A percentile compares a stretch with the other conserved stretches of the same genome.
These are phyloP conservation scores for Mediolabrus comicus DNA, from an alignment of 108 stramenopile genomes.

Conservation along the genomic window DNA sequence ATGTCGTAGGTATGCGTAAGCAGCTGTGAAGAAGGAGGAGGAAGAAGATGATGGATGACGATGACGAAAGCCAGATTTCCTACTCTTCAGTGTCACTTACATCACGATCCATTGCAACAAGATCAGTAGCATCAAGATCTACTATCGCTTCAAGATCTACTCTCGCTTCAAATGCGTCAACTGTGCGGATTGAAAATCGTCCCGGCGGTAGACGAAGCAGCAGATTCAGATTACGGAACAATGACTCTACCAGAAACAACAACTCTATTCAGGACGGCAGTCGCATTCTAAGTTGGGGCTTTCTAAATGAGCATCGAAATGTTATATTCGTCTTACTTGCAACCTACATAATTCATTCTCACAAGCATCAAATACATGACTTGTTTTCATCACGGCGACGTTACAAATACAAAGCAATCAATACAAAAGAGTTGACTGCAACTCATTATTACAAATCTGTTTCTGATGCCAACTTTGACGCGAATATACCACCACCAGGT, in stretches of 20 bases:
- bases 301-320: not conserved
- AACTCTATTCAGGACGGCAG: not conserved
- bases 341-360: not conserved
- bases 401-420: constrained; percentile 11
- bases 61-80: too few relatives aligned
- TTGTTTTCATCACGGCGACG: not conserved
- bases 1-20: too few relatives aligned
- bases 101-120: too few relatives aligned
- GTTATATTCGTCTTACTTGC: not conserved
- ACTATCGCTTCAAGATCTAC: not conserved
- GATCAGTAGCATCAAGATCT: not conserved
- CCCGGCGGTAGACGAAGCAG: not conserved
- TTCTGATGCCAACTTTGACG: constrained; percentile 18
- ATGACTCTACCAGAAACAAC: not conserved
- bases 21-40: too few relatives aligned
- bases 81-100: not conserved
- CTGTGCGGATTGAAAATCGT: not conserved
- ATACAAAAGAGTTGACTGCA: constrained; percentile 13
- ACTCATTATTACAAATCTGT: not conserved
- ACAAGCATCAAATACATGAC: not conserved
- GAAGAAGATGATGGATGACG: too few relatives aligned
- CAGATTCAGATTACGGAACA: not conserved
- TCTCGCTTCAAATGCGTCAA: not conserved
- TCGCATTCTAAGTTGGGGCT: not conserved
- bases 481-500: constrained; percentile 10